Evolutionary conservation across 1,139 yeast species (phyloP).

Genomic region (Tardiomyces depauwii): DNA sequence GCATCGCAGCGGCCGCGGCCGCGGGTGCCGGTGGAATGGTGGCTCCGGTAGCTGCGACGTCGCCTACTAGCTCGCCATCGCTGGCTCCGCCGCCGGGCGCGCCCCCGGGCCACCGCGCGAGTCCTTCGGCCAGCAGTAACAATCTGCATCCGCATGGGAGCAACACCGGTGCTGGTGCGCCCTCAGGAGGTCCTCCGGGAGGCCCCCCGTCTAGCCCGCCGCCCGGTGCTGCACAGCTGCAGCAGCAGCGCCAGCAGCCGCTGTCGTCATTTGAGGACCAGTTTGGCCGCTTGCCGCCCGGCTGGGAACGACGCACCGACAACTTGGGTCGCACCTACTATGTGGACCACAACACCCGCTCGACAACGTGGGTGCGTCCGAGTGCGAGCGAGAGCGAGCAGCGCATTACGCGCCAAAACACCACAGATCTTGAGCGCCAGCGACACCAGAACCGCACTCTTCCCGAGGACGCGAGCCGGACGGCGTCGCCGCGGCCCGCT

Average conservation of each 20-base stretch:
- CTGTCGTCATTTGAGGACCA: conserved; percentile 92
- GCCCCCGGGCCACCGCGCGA: neutral
- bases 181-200: too few species aligned
- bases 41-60: too few species aligned
- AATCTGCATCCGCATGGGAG: too few species aligned
- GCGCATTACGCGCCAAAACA: conserved; percentile 34
- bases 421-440: conserved; percentile 79
- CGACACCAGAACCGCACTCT: conserved; percentile 85
- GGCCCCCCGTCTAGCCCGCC: conserved; percentile 10
- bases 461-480: conserved; percentile 48
- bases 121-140: too few species aligned
- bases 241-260: conserved; percentile 11
- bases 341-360: conserved; percentile 94
- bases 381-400: conserved; percentile 35
- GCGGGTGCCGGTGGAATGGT: conserved; percentile 3
- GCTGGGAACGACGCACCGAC: conserved; percentile 98
- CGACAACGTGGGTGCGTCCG: conserved; percentile 98
- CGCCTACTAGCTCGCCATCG: conserved; percentile 3
- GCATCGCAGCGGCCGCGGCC: neutral
- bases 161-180: too few species aligned
- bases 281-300: conserved; percentile 90
- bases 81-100: conserved; percentile 2
- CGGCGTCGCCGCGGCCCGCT: conserved; percentile 1
- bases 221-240: conserved; percentile 15
- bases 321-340: conserved; percentile 95